phyloP scores from a whole-genome alignment of 2,329 filamentous ascomycete genomes.

The Epichloe gansuensis region DNA sequence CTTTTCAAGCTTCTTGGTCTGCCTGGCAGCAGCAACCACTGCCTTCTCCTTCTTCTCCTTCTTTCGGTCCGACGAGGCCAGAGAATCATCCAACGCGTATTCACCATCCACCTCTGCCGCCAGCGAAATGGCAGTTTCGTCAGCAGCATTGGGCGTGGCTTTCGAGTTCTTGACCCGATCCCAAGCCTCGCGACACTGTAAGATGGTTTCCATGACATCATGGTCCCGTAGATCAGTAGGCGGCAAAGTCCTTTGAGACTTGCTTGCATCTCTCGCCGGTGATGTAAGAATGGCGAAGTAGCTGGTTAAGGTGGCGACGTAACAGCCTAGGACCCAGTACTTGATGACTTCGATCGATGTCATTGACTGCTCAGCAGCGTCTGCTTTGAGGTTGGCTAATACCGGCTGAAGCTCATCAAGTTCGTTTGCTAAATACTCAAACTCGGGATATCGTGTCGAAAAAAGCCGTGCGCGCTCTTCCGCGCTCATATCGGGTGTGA shows the following conservation, averaged over 20 bases:
- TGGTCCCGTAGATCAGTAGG: conserved; percentile 79
- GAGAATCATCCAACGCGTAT: conserved; percentile 11
- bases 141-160: conserved; percentile 28
- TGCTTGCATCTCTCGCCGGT: conserved; percentile 48
- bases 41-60: conserved; percentile 23
- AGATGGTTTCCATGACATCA: conserved; percentile 74
- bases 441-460: conserved; percentile 77
- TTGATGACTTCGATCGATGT: conserved; percentile 55
- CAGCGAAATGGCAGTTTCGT: conserved; percentile 5
- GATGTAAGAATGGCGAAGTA: conserved; percentile 93
- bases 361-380: conserved; percentile 38
- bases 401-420: conserved; percentile 60
- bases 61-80: conserved; percentile 13
- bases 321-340: conserved; percentile 70
- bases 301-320: conserved; percentile 76
- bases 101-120: conserved; percentile 17
- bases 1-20: conserved; percentile 31
- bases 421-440: conserved; percentile 74
- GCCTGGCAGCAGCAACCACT: conserved; percentile 21
- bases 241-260: conserved; percentile 47
- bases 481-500: conserved; percentile 65
- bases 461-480: conserved; percentile 68
- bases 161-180: conserved; percentile 56
- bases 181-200: conserved; percentile 76
- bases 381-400: conserved; percentile 45